These are phyloP conservation scores for Fusarium sp. DNA, from an alignment of 2,329 filamentous ascomycete species.

Conservation along the genomic window DNA sequence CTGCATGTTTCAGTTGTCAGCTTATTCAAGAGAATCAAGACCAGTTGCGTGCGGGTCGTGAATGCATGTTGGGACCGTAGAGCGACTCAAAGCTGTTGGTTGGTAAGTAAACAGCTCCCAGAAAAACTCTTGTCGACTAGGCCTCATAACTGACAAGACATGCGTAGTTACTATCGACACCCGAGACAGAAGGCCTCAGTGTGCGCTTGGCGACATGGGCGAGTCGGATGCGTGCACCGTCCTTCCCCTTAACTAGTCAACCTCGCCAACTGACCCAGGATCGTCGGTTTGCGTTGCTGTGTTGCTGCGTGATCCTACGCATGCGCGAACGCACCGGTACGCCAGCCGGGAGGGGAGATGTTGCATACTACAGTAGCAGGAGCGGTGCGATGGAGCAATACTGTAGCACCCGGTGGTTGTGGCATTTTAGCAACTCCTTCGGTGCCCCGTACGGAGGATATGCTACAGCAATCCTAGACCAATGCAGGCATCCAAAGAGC, in stretches of 20 bases:
- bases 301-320: slow-evolving; percentile 43
- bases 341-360: slow-evolving; percentile 37
- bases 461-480: slow-evolving; percentile 16
- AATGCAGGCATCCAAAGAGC: slow-evolving; percentile 32
- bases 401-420: slow-evolving; percentile 9
- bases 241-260: slow-evolving; percentile 14
- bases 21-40: background rate
- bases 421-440: slow-evolving; percentile 3
- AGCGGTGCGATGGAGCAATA: background rate
- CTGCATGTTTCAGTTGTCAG: background rate
- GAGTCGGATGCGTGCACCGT: slow-evolving; percentile 16
- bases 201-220: slow-evolving; percentile 31
- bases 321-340: slow-evolving; percentile 51
- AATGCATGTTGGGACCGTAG: background rate
- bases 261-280: slow-evolving; percentile 29
- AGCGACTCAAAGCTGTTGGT: background rate
- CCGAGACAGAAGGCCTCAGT: slow-evolving; percentile 25
- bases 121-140: background rate
- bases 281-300: slow-evolving; percentile 42
- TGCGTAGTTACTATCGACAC: slow-evolving; percentile 46
- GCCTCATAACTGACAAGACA: slow-evolving; percentile 25
- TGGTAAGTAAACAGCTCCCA: background rate
- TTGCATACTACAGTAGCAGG: slow-evolving; percentile 14
- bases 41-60: background rate
- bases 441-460: slow-evolving; percentile 4